Conservation (phyloP, 1,284 basidiomycete species). For the Butyriboletus regius region DNA sequence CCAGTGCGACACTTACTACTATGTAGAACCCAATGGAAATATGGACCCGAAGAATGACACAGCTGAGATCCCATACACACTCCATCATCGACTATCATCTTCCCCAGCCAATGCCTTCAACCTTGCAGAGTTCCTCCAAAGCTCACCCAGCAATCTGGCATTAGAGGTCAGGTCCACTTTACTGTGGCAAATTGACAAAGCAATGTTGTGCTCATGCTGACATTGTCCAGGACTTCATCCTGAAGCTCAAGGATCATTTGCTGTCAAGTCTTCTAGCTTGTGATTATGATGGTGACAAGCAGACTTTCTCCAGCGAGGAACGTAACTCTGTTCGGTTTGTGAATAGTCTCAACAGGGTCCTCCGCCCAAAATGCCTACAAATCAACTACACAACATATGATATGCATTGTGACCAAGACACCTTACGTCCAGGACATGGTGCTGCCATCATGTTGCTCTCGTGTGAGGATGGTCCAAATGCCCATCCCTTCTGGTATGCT, state of each 20-base stretch:
- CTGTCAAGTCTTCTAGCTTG: background rate
- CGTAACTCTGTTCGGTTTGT: background rate
- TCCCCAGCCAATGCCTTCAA: slow-evolving; percentile 5
- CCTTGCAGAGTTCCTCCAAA: slow-evolving; percentile 1
- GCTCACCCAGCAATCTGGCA: slow-evolving; percentile 7
- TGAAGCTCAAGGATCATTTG: slow-evolving; percentile 15
- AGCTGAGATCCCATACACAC: background rate
- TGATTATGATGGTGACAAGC: slow-evolving; percentile 10
- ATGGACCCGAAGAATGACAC: background rate
- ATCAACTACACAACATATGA: slow-evolving; percentile 15
- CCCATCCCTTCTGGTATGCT: slow-evolving; percentile 20
- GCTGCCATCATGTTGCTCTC: slow-evolving; percentile 10
- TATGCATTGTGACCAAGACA: slow-evolving; percentile 14
- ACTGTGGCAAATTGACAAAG: background rate
- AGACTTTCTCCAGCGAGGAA: background rate
- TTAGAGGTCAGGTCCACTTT: slow-evolving; percentile 3
- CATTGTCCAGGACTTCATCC: slow-evolving; percentile 15
- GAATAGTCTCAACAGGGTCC: slow-evolving; percentile 1
- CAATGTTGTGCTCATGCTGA: background rate
- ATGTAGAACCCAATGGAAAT: background rate
- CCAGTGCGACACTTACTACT: background rate
- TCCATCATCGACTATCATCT: slow-evolving; percentile 4
- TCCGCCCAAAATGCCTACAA: background rate
- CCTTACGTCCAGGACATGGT: slow-evolving; percentile 5
- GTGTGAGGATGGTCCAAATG: background rate